Evolutionary conservation across 139 green algal species (phyloP), one percentile per base, ranked within the genome.

Genomic region (Prasinococcaceae sp.): DNA sequence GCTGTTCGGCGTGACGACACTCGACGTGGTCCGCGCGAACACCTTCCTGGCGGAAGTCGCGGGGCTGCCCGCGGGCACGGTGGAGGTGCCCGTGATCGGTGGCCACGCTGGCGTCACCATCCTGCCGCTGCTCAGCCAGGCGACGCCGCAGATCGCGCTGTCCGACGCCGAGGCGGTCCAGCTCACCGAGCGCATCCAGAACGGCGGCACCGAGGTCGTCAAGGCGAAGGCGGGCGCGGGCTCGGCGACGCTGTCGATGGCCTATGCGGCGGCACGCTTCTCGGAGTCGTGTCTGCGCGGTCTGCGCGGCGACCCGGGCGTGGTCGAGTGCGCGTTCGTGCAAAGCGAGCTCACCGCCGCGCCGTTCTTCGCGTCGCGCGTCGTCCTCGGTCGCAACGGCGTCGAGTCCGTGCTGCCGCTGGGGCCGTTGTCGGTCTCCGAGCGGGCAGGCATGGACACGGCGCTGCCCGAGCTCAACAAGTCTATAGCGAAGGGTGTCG

Each of bases 121-220:
- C 73, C 76, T 99, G 59, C 92, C 92, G 1, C 79, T 99, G 10
- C 93, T 97, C 72, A 93, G 79, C 22, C 90, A 98, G 78, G 84
- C 80, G 10, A 54, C 68, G 3, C 90, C 90, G 25, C 56, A 71
- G 16, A 76, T 90, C 22, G 61, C 63, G 6, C 94, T 96, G 67
- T 79, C 47, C 6, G 69, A 83, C 0, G 80, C 82, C 6, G 88
- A 97, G 69, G 61, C 75, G 30, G 76, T 77, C 26, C 61, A 65
- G 17, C 60, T 99, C 57, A 95, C 74, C 27, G 59, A 55, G 23
- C 71, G 82, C 53, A 94, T 94, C 61, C 89, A 99, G 69, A 82
- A 97, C 57, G 92, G 86, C 1, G 92, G 92, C 46, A 99, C 92
- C 4, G 92, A 99, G 68, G 90, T 98, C 33, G 88, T 97, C n/a